Conservation (phyloP, 148 eudicot species). For the Chenopodium album region DNA sequence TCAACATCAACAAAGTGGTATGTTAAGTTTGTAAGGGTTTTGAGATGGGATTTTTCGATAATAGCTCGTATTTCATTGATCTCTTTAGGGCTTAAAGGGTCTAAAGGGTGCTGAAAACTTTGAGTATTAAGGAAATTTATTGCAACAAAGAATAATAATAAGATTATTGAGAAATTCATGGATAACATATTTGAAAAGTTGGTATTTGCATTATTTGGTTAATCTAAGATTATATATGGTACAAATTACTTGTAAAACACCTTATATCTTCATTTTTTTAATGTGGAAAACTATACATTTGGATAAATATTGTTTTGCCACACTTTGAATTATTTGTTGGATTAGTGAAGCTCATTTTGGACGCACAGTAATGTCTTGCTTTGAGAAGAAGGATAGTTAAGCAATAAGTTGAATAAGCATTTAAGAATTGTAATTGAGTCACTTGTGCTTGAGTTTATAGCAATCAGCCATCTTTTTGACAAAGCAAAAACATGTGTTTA, state of each 20-base stretch:
- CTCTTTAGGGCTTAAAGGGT: slow-evolving; percentile 67
- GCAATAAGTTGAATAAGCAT: background rate
- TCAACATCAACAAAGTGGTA: slow-evolving; percentile 81
- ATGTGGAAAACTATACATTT: background rate
- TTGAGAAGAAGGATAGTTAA: slow-evolving; percentile 14
- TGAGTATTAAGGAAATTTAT: slow-evolving; percentile 1
- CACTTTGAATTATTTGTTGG: background rate
- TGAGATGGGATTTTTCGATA: slow-evolving; percentile 49
- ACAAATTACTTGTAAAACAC: background rate
- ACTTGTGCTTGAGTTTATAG: slow-evolving; percentile 23
- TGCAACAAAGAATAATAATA: slow-evolving; percentile 2
- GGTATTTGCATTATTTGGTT: background rate
- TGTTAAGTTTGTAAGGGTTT: slow-evolving; percentile 44
- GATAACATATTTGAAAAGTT: background rate
- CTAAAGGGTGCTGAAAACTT: slow-evolving; percentile 54
- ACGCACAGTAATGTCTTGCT: slow-evolving; percentile 10
- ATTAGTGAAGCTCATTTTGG: background rate
- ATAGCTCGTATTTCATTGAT: slow-evolving; percentile 43
- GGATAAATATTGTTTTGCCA: background rate
- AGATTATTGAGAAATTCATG: slow-evolving; percentile 12
- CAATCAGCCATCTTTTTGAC: slow-evolving; percentile 23
- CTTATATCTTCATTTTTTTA: background rate
- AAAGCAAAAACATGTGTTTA: slow-evolving; percentile 19
- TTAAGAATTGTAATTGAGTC: slow-evolving; percentile 4
- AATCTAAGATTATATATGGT: background rate